Conservation (phyloP, 202 grass and related monocot genomes). For the Saccharum hybrid region DNA sequence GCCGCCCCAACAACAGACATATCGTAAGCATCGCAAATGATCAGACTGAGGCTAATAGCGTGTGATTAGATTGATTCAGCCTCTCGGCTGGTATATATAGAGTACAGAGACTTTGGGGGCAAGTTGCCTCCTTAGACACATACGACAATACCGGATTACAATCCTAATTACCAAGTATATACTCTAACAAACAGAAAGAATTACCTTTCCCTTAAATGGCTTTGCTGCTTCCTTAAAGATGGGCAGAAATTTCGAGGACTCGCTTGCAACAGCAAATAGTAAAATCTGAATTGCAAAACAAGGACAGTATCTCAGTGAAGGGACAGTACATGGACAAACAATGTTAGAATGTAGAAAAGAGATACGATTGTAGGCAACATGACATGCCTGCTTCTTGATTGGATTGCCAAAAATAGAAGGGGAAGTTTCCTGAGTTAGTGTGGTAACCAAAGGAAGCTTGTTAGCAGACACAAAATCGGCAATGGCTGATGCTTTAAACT, state of each 20-base stretch:
- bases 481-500: slow-evolving; percentile 73
- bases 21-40: neutral
- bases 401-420: slow-evolving; percentile 86
- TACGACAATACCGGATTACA: neutral
- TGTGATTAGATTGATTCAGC: neutral
- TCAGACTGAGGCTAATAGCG: neutral
- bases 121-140: neutral
- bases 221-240: slow-evolving; percentile 86
- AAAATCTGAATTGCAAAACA: slow-evolving; percentile 62
- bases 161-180: neutral
- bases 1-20: neutral
- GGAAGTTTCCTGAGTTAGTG: slow-evolving; percentile 75
- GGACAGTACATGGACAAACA: neutral
- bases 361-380: neutral
- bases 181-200: slow-evolving; percentile 11
- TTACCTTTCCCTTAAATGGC: slow-evolving; percentile 90
- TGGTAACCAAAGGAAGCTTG: slow-evolving; percentile 84
- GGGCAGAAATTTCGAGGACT: slow-evolving; percentile 61
- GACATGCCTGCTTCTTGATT: slow-evolving; percentile 90
- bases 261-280: slow-evolving; percentile 81
- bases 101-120: neutral
- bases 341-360: slow-evolving; percentile 14
- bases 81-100: neutral
- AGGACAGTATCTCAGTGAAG: slow-evolving; percentile 24
- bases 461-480: slow-evolving; percentile 81